Percentiles rank a stretch among this genome's conserved stretches.
phyloP scores from a whole-genome alignment of 139 green algal genomes.

The Diplosphaera chodatii region DNA sequence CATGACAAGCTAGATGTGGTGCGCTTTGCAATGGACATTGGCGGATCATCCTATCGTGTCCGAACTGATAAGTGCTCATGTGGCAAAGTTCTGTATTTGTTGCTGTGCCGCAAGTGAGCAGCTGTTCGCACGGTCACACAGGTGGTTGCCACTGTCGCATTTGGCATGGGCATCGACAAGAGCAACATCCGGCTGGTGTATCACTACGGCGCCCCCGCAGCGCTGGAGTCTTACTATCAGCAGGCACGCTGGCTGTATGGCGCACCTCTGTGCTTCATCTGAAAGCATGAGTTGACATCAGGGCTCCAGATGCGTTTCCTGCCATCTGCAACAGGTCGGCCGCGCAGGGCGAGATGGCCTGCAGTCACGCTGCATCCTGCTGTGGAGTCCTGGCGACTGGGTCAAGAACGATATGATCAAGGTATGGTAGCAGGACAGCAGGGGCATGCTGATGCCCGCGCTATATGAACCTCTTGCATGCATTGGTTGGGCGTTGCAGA shows the following conservation, averaged over 20 bases:
- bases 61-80: background rate
- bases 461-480: too few species aligned
- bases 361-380: slow-evolving; percentile 34
- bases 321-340: slow-evolving; percentile 16
- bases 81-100: background rate
- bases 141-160: slow-evolving; percentile 28
- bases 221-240: slow-evolving; percentile 46
- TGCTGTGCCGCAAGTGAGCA: background rate
- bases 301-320: background rate
- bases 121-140: background rate
- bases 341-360: slow-evolving; percentile 43
- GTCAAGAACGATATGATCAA: slow-evolving; percentile 28
- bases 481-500: too few species aligned
- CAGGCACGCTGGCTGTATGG: slow-evolving; percentile 16
- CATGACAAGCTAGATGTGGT: slow-evolving; percentile 28
- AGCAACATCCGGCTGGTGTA: slow-evolving; percentile 18
- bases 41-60: too few species aligned
- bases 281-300: too few species aligned
- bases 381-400: slow-evolving; percentile 37
- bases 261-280: too few species aligned
- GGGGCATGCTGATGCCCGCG: too few species aligned
- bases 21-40: too few species aligned
- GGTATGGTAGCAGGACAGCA: background rate
- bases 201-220: slow-evolving; percentile 26
- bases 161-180: slow-evolving; percentile 39